Conservation (phyloP, 2,329 filamentous ascomycete species). For the Colletotrichum kahawae region DNA sequence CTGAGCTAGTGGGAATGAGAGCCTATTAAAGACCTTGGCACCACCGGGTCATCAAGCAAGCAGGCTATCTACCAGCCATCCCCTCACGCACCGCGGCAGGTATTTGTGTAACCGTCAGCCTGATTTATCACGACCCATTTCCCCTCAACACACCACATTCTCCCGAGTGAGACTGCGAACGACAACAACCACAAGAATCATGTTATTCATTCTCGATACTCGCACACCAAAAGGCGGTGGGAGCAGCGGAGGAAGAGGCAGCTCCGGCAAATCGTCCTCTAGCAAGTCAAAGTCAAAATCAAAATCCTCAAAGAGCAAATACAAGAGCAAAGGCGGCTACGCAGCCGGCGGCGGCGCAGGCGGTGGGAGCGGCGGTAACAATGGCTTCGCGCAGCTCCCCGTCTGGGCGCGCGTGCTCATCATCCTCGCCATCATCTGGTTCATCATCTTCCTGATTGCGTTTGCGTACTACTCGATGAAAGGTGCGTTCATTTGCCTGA, state of each 20-base stretch:
- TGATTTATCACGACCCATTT: background rate
- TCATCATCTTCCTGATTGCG: conserved; percentile 6
- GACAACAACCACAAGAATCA: background rate
- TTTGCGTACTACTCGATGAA: background rate
- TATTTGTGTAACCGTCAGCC: background rate
- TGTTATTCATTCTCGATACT: conserved; percentile 11
- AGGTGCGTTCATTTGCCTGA: background rate
- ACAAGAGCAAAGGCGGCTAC: conserved; percentile 5
- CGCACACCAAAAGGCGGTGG: conserved; percentile 18
- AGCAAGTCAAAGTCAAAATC: conserved; percentile 4
- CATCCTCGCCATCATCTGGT: conserved; percentile 17
- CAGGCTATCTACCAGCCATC: background rate
- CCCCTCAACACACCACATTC: background rate
- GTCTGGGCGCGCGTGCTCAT: conserved; percentile 22
- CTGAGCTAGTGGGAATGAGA: background rate
- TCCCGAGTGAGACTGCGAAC: background rate
- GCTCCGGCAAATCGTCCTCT: background rate
- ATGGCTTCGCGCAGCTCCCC: conserved; percentile 8
- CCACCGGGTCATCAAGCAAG: background rate
- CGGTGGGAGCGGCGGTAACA: background rate
- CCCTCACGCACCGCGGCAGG: background rate
- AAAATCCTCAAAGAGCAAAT: background rate
- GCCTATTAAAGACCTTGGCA: background rate
- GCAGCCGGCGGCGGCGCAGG: background rate
- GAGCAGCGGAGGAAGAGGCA: background rate